Percentiles rank a stretch among this genome's conserved stretches.
Evolutionary conservation across 148 eudicot species (phyloP).

Genomic region (Selenicereus undatus): DNA sequence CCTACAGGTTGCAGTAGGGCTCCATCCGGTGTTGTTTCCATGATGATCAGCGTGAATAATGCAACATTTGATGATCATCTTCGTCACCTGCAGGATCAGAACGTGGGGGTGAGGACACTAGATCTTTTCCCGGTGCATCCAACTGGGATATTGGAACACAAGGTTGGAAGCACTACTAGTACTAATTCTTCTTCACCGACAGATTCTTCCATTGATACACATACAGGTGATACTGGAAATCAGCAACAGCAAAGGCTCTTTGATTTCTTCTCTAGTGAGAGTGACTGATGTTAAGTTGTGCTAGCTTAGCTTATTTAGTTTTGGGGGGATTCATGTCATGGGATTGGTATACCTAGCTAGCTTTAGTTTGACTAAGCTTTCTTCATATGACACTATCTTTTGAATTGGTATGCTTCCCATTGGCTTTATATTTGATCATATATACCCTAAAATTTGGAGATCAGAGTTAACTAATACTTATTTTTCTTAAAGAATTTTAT

Average conservation of each 20-base stretch:
- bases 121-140: conserved; percentile 73
- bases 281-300: conserved; percentile 13
- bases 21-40: not conserved
- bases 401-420: too few relatives aligned
- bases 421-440: too few relatives aligned
- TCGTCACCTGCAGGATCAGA: not conserved
- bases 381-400: not conserved
- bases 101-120: conserved; percentile 20
- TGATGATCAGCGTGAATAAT: conserved; percentile 1
- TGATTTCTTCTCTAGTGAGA: conserved; percentile 38
- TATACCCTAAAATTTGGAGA: too few relatives aligned
- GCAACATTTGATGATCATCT: not conserved
- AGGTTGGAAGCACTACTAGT: conserved; percentile 8
- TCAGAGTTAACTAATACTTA: too few relatives aligned
- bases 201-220: conserved; percentile 14
- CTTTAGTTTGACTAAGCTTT: not conserved
- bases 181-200: conserved; percentile 5
- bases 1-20: not conserved
- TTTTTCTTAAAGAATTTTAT: too few relatives aligned
- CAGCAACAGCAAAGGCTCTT: conserved; percentile 16
- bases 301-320: too few relatives aligned
- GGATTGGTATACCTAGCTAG: not conserved
- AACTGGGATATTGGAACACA: conserved; percentile 48
- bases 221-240: conserved; percentile 4
- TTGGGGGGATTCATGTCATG: not conserved